Evolutionary conservation across 179 eudicot species (phyloP), one percentile per base, ranked within the genome.

Genomic region (Corrigiola litoralis): DNA sequence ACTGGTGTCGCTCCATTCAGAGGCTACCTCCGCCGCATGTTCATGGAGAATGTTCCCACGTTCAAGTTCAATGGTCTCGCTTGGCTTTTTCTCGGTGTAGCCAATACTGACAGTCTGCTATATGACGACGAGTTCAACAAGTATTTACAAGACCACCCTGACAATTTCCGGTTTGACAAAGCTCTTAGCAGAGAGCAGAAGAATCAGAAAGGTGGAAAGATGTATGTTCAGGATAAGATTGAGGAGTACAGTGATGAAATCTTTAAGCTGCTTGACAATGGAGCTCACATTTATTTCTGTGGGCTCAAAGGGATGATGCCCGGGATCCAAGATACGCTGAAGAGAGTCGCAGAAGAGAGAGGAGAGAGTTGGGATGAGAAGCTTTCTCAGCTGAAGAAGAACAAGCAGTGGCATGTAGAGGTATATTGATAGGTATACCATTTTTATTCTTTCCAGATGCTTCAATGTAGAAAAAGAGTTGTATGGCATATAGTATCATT

Each of bases 231-330:
- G 72, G 97, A 91, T 58, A 91, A 87, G 78, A 89, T 91, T 1
- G 97, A 91, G 70, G 97, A 86, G 70, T 91, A 86, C 75, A 91
- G 96, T 2, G 95, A 85, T 13, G 96, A 91, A 75, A 80, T 91
- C 69, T 91, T 89, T 60, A 87, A 83, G 68, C 75, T 89, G 27
- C 80, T 91, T 47, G 97, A 89, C 71, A 61, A 68, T 21, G 97
- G 97, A 32, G 97, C 97, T 2, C 96, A 91, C 71, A 89, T 91
- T 4, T 91, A 91, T 65, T 91, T 91, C 71, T 91, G 97, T 21
- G 97, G 97, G 71, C 95, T 91, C 0, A 91, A 76, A 65, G 97
- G 97, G 25, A 91, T 91, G 97, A 91, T 91, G 97, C 97, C 97
- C 0, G 97, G 97, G 12, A 91, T 91, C 65, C 97, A 89, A 66